Evolutionary conservation across 169 alveolate genomes (phyloP).

Genomic region (Plasmodium chabaudi): DNA sequence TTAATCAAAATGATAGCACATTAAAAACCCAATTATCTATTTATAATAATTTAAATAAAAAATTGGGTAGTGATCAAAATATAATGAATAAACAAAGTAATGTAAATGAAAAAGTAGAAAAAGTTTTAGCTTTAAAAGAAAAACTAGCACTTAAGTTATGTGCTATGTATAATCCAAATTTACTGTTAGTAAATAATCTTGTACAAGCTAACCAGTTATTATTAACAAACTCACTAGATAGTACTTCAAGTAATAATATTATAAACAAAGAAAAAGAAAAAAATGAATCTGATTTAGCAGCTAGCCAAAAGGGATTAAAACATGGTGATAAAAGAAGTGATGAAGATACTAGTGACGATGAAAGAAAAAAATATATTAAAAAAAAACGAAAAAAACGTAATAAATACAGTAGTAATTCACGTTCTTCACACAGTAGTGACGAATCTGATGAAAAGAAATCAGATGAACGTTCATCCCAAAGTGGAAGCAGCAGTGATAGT

Average conservation of each 20-base stretch:
- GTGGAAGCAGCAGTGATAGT: slow-evolving; percentile 5
- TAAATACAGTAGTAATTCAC: slow-evolving; percentile 26
- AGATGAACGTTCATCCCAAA: neutral
- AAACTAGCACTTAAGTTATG: slow-evolving; percentile 67
- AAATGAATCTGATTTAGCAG: neutral
- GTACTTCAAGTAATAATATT: neutral
- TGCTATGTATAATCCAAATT: slow-evolving; percentile 68
- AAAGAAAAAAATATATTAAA: slow-evolving; percentile 4
- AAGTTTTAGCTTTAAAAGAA: slow-evolving; percentile 75
- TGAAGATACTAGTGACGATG: neutral
- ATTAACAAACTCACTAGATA: neutral
- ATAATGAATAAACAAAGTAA: slow-evolving; percentile 6
- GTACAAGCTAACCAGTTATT: slow-evolving; percentile 11
- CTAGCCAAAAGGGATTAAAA: neutral
- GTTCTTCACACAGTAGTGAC: slow-evolving; percentile 5
- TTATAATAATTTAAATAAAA: neutral
- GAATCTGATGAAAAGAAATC: neutral
- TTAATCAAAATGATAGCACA: slow-evolving; percentile 23
- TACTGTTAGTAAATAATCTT: slow-evolving; percentile 41
- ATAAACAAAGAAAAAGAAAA: slow-evolving; percentile 9
- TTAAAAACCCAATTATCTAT: slow-evolving; percentile 33
- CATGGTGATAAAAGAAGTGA: neutral
- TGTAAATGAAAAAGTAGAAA: slow-evolving; percentile 77
- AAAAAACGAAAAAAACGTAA: slow-evolving; percentile 10
- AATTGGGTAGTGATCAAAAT: neutral